A percentile compares a stretch with the other conserved stretches of the same genome.
Conservation (phyloP, 2,329 filamentous ascomycete genomes). For the Neurospora sp. region DNA sequence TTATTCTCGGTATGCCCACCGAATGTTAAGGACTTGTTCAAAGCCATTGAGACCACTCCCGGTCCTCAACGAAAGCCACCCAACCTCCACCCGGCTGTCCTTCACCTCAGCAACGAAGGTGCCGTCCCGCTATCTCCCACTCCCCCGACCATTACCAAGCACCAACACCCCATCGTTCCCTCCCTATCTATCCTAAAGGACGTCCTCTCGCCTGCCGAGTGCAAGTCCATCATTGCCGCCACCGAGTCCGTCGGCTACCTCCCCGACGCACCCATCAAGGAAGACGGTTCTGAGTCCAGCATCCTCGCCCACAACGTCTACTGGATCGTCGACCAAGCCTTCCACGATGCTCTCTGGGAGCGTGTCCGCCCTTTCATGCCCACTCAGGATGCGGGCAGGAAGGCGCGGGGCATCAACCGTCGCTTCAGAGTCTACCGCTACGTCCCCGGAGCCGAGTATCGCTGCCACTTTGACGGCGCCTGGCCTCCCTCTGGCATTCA, state of each 20-base stretch:
- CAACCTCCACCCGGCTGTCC: constrained; percentile 56
- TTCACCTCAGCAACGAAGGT: constrained; percentile 51
- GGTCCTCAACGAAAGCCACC: constrained; percentile 55
- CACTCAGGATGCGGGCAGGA: constrained; percentile 40
- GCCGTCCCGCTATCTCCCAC: constrained; percentile 41
- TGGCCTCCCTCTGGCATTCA: constrained; percentile 62
- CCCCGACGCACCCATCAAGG: constrained; percentile 56
- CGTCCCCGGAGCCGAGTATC: constrained; percentile 62
- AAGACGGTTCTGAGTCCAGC: constrained; percentile 50
- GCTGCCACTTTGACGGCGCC: constrained; percentile 61
- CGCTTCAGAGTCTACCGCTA: constrained; percentile 65
- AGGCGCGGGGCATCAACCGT: constrained; percentile 55
- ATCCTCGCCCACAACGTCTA: constrained; percentile 66
- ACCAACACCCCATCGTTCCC: constrained; percentile 53
- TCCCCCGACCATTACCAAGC: constrained; percentile 38
- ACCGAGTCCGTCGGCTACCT: constrained; percentile 57
- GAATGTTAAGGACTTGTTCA: neutral
- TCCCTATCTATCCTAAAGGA: constrained; percentile 50
- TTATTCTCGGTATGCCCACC: constrained; percentile 28
- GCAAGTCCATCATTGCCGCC: constrained; percentile 55
- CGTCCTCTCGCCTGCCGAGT: constrained; percentile 52
- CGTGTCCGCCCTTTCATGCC: constrained; percentile 52
- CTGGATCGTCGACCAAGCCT: constrained; percentile 56
- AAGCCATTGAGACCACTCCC: constrained; percentile 47
- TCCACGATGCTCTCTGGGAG: constrained; percentile 54